Conservation (phyloP, 768 basidiomycete species). For the Boletellus ananas region DNA sequence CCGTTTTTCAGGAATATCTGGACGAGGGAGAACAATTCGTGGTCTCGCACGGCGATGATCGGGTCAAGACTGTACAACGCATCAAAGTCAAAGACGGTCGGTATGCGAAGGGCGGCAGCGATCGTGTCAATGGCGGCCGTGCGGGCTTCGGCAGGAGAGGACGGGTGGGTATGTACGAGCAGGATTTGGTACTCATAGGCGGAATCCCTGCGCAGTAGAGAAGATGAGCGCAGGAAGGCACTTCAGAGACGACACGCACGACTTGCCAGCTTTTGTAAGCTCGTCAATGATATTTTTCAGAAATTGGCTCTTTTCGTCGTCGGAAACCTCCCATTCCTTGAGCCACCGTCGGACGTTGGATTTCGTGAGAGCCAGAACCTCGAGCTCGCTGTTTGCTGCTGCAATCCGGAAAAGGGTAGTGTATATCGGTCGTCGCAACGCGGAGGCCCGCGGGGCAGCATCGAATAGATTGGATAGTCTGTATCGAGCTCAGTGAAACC, state of each 20-base stretch:
- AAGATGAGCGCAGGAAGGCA: neutral
- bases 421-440: slow-evolving; percentile 62
- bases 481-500: slow-evolving; percentile 6
- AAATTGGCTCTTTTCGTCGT: slow-evolving; percentile 62
- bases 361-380: slow-evolving; percentile 55
- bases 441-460: slow-evolving; percentile 60
- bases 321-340: slow-evolving; percentile 65
- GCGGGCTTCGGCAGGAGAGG: slow-evolving; percentile 48
- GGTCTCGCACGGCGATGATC: slow-evolving; percentile 58
- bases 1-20: slow-evolving; percentile 69
- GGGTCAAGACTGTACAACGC: slow-evolving; percentile 72
- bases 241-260: slow-evolving; percentile 43
- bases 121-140: slow-evolving; percentile 58
- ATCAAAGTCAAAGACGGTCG: slow-evolving; percentile 77
- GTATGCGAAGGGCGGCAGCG: slow-evolving; percentile 59
- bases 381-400: slow-evolving; percentile 55
- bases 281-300: slow-evolving; percentile 60
- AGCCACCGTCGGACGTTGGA: slow-evolving; percentile 73
- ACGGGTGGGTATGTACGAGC: slow-evolving; percentile 57
- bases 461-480: slow-evolving; percentile 86
- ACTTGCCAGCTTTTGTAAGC: slow-evolving; percentile 52
- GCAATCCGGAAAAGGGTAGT: slow-evolving; percentile 59
- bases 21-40: slow-evolving; percentile 71
- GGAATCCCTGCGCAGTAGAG: slow-evolving; percentile 38
- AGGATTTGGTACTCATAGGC: slow-evolving; percentile 65